These are phyloP conservation scores for Penicillium aurantiogriseum DNA, from an alignment of 2,329 filamentous ascomycete genomes.

Conservation along the genomic window DNA sequence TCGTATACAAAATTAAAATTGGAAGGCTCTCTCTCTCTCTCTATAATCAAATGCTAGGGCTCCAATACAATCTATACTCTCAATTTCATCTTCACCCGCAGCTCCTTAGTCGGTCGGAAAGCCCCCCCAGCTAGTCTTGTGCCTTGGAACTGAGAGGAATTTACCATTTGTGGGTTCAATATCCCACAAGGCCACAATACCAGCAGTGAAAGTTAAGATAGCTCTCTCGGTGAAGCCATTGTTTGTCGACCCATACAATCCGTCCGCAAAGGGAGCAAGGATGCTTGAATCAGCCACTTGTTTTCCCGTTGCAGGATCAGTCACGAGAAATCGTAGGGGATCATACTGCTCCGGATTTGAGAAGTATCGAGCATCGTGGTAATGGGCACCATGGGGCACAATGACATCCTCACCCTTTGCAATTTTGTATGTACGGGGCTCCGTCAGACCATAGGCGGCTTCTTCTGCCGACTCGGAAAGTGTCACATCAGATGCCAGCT, in stretches of 20 bases:
- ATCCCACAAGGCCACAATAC: constrained; percentile 57
- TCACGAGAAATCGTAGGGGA: constrained; percentile 49
- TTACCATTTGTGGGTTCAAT: constrained; percentile 48
- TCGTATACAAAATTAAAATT: neutral
- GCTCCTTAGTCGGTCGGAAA: constrained; percentile 52
- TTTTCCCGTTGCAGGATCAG: constrained; percentile 35
- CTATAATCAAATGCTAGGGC: neutral
- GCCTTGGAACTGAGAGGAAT: constrained; percentile 53
- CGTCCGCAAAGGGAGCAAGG: constrained; percentile 52
- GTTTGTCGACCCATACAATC: constrained; percentile 51
- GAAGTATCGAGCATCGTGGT: constrained; percentile 44
- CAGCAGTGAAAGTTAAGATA: constrained; percentile 52
- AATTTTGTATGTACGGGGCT: constrained; percentile 42
- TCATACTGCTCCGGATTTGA: constrained; percentile 45
- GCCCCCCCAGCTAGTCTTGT: constrained; percentile 50
- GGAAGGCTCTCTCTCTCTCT: neutral
- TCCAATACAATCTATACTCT: constrained; percentile 28
- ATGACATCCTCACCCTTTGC: constrained; percentile 45
- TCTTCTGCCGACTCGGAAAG: constrained; percentile 43
- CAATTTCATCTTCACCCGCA: constrained; percentile 55
- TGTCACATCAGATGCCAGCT: constrained; percentile 40
- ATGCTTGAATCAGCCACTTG: constrained; percentile 41
- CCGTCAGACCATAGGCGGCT: constrained; percentile 26
- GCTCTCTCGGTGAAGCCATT: constrained; percentile 52
- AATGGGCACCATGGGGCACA: constrained; percentile 46